These are phyloP conservation scores for Phylloporus sp. DNA, from an alignment of 1,284 basidiomycete genomes.

Conservation along the genomic window DNA sequence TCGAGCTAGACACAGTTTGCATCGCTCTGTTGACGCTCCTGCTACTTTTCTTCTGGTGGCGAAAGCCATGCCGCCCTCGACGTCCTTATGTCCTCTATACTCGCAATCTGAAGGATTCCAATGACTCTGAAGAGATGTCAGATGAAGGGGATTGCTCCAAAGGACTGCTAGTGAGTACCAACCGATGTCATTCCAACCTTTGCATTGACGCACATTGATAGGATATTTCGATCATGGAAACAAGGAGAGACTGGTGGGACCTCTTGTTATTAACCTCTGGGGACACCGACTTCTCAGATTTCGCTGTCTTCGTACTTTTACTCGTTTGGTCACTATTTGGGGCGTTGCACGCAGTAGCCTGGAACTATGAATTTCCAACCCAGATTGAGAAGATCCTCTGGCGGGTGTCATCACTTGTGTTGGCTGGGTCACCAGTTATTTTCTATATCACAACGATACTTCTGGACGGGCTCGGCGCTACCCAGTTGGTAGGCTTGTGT, in stretches of 20 bases:
- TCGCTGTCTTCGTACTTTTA: neutral
- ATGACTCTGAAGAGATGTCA: neutral
- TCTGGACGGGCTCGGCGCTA: no score
- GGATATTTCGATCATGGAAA: neutral
- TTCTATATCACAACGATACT: no score
- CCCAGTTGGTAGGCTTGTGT: no score
- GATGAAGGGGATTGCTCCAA: neutral
- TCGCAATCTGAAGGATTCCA: neutral
- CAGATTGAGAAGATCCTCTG: neutral
- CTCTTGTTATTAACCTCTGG: neutral
- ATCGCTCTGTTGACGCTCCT: neutral
- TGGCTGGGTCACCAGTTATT: neutral
- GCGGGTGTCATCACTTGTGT: constrained; percentile 1
- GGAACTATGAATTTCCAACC: constrained; percentile 10
- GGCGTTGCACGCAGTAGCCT: constrained; percentile 2
- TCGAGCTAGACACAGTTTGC: neutral
- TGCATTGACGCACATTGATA: neutral
- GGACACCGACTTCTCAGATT: no score
- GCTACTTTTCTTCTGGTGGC: neutral
- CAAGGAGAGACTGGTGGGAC: neutral
- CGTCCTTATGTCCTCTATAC: neutral
- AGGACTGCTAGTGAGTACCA: neutral
- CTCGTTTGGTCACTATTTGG: constrained; percentile 10
- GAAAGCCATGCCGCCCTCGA: neutral
- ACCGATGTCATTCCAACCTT: neutral